Evolutionary conservation across 441 rosid species (phyloP).

Genomic region (Brassica balearica): DNA sequence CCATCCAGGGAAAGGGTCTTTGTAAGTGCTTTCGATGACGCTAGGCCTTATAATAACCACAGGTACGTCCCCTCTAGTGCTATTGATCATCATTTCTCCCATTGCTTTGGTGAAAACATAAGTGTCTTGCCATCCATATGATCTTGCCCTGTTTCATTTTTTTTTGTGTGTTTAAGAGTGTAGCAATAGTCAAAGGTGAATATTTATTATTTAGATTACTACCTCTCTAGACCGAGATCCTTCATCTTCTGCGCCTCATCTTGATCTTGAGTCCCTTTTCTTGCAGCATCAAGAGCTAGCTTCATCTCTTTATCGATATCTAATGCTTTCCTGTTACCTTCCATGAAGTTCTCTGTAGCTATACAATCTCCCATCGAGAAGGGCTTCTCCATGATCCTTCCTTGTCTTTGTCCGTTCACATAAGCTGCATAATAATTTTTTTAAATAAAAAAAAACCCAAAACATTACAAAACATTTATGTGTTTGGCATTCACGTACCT

Average conservation of each 20-base stretch:
- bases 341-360: conserved; percentile 62
- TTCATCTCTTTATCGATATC: conserved; percentile 70
- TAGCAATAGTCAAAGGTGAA: background rate
- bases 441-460: background rate
- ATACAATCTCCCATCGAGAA: conserved; percentile 75
- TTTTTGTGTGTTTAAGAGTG: background rate
- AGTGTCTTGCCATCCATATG: conserved; percentile 93
- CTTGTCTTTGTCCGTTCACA: conserved; percentile 92
- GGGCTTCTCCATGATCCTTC: conserved; percentile 81
- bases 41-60: conserved; percentile 86
- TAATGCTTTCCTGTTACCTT: conserved; percentile 48
- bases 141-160: conserved; percentile 69
- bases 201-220: conserved; percentile 1
- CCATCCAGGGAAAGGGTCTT: conserved; percentile 97
- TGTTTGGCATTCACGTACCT: conserved; percentile 46
- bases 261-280: conserved; percentile 44
- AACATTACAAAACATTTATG: background rate
- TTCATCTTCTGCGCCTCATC: conserved; percentile 69
- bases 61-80: conserved; percentile 77
- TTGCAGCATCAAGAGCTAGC: conserved; percentile 56
- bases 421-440: conserved; percentile 56
- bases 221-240: conserved; percentile 84
- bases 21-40: conserved; percentile 86
- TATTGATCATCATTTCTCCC: conserved; percentile 94
- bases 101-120: conserved; percentile 97